Evolutionary conservation across 2,329 filamentous ascomycete genomes (phyloP), one percentile per base, ranked within the genome.

Genomic region (Leptosphaerulina australis): DNA sequence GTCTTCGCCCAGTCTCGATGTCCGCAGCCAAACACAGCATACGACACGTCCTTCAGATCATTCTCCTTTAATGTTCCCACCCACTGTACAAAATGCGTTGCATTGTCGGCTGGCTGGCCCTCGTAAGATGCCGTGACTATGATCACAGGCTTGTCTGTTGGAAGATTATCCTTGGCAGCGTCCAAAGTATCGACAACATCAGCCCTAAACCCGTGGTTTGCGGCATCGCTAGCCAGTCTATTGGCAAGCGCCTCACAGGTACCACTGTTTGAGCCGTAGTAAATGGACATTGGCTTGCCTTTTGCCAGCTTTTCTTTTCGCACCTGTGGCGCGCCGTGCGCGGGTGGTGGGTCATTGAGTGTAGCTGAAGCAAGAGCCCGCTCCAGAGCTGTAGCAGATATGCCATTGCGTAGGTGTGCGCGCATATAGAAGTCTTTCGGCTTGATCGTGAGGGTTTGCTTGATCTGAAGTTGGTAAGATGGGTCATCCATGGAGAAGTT

Each of bases 401-500:
- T 59, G 10, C 66, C 60, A 22, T 62, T 66, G 5, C 71, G 58
- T 5, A 70, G 56, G n/a, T 63, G 64, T 7, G 69, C 72, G 17
- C 68, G 66, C 69, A 75, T 74, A 31, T 59, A 64, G 50, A 76
- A 75, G 33, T 63, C 67, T 31, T 73, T 68, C 3, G 76, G 76
- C 58, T 79, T 79, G 57, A 79, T 74, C 0, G 76, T 77, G 38
- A 79, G 64, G 0, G 75, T 77, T 25, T 73, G 68, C 50, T 77
- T 76, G 54, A 78, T 69, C 50, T 74, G 65, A 12, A 78, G 68
- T 29, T 75, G 61, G 46, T 79, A 79, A 0, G 68, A 71, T 0
- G 76, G 69, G 52, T 78, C 75, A 0, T 74, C 75, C 66, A 74
- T 64, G 4, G 69, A 60, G 46, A 78, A 70, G 47, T 77, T 72